These are phyloP conservation scores for Aspergillus baeticus DNA, from an alignment of 495 filamentous ascomycete genomes.

Conservation along the genomic window DNA sequence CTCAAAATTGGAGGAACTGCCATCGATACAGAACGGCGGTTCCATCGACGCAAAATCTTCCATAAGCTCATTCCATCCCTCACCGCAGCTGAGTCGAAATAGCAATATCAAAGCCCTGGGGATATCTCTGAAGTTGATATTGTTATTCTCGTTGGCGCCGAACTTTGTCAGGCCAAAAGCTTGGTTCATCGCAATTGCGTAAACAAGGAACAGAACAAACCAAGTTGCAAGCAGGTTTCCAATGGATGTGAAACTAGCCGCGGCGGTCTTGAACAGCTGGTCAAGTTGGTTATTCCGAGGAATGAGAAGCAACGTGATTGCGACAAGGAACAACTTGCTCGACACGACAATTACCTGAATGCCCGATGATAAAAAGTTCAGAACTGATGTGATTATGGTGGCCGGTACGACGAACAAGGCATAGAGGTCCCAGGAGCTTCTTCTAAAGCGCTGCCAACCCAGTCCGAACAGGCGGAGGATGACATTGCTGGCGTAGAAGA, in stretches of 20 bases:
- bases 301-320: slow-evolving; percentile 87
- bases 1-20: slow-evolving; percentile 64
- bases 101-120: slow-evolving; percentile 91
- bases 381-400: slow-evolving; percentile 71
- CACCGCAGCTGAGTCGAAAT: slow-evolving; percentile 87
- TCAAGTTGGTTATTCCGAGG: slow-evolving; percentile 96
- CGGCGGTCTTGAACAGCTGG: slow-evolving; percentile 98
- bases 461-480: slow-evolving; percentile 82
- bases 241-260: slow-evolving; percentile 89
- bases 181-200: slow-evolving; percentile 94
- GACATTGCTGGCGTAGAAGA: slow-evolving; percentile 84
- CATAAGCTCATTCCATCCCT: slow-evolving; percentile 97
- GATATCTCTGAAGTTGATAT: slow-evolving; percentile 91
- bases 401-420: slow-evolving; percentile 84
- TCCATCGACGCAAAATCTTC: slow-evolving; percentile 84
- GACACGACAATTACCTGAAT: slow-evolving; percentile 68
- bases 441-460: slow-evolving; percentile 88
- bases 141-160: slow-evolving; percentile 65
- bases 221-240: slow-evolving; percentile 93
- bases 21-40: slow-evolving; percentile 68
- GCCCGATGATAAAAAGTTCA: slow-evolving; percentile 55
- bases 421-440: slow-evolving; percentile 94
- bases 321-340: slow-evolving; percentile 92
- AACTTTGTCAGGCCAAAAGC: slow-evolving; percentile 95
- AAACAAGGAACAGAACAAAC: slow-evolving; percentile 95